These are phyloP conservation scores for Cucurbita argyrosperma DNA, from an alignment of 306 rosid genomes.

Conservation along the genomic window DNA sequence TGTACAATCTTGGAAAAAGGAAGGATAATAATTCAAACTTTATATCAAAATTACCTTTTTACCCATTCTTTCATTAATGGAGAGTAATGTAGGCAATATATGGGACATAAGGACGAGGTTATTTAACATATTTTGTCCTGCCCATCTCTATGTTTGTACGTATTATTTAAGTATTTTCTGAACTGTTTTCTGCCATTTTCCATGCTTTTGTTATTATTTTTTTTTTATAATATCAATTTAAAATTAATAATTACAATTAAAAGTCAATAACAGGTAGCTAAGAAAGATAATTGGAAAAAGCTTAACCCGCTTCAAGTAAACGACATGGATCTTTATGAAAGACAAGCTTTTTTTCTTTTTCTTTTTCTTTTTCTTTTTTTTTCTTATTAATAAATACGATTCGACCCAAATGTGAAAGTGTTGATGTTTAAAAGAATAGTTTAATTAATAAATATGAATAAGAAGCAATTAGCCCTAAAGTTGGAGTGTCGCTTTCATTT, in stretches of 20 bases:
- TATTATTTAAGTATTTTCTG: background rate
- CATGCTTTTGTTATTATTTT: background rate
- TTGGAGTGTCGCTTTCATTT: slow-evolving; percentile 17
- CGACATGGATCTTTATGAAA: background rate
- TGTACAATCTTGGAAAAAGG: background rate
- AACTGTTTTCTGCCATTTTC: background rate
- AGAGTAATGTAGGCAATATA: background rate
- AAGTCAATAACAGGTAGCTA: background rate
- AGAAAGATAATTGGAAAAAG: background rate
- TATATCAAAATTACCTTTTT: background rate
- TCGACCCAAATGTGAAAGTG: background rate
- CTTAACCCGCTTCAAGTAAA: background rate
- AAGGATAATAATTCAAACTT: slow-evolving; percentile 18
- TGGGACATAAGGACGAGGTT: background rate
- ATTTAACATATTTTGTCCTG: background rate
- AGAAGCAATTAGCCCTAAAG: background rate
- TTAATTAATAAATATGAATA: no score
- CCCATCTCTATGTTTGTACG: background rate
- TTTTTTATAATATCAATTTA: background rate
- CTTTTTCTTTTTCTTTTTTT: background rate
- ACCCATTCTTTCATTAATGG: slow-evolving; percentile 23
- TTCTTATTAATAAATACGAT: background rate
- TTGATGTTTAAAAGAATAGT: background rate
- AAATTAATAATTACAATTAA: background rate
- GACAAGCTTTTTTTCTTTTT: background rate